Evolutionary conservation across 2,329 filamentous ascomycete species (phyloP).

Genomic region (Xylaria sp.): DNA sequence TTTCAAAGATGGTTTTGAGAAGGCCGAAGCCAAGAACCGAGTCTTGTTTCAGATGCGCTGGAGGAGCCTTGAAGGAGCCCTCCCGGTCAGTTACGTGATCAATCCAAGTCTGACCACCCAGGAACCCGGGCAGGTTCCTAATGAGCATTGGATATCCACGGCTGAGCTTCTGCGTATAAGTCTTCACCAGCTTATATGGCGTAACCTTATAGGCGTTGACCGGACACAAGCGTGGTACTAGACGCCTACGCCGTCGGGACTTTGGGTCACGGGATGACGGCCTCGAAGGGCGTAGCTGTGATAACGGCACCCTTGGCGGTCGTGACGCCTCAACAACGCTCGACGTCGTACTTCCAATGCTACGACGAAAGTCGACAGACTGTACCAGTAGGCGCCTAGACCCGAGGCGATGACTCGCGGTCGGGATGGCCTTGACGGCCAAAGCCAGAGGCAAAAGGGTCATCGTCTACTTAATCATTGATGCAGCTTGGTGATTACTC

Average conservation of each 20-base stretch:
- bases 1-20: conserved; percentile 27
- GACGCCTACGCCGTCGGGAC: not conserved
- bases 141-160: conserved; percentile 19
- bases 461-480: conserved; percentile 1
- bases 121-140: conserved; percentile 31
- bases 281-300: not conserved
- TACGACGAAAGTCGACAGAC: not conserved
- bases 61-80: conserved; percentile 21
- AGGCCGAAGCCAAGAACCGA: conserved; percentile 17
- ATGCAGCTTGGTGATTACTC: not conserved
- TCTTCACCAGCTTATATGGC: conserved; percentile 25
- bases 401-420: not conserved
- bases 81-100: conserved; percentile 9
- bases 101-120: conserved; percentile 25
- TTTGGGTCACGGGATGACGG: not conserved
- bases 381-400: not conserved
- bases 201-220: conserved; percentile 21
- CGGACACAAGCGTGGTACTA: conserved; percentile 16
- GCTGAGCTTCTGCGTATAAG: conserved; percentile 22
- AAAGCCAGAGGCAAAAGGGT: not conserved
- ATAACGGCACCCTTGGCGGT: not conserved
- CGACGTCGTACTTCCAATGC: not conserved
- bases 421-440: not conserved
- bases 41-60: no score
- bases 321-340: not conserved